Conservation (phyloP, 2,329 filamentous ascomycete species). For the Claviceps citrina region DNA sequence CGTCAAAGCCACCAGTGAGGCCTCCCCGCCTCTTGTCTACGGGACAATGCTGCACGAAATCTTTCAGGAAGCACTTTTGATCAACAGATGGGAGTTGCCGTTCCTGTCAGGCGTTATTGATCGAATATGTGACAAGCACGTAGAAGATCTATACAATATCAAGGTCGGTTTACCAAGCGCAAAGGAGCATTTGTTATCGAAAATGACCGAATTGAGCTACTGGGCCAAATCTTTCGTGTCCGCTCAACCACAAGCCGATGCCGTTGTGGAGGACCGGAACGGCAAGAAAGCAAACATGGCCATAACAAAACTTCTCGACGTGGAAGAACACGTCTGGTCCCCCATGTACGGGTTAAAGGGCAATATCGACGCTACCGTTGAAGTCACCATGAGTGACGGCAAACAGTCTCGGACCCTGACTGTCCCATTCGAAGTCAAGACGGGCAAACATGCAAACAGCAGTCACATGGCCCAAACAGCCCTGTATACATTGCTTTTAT, state of each 20-base stretch:
- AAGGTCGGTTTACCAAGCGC: constrained; percentile 59
- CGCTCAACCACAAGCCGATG: constrained; percentile 50
- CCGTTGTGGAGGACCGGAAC: constrained; percentile 64
- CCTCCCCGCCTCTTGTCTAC: constrained; percentile 71
- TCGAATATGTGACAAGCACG: constrained; percentile 54
- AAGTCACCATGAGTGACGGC: constrained; percentile 65
- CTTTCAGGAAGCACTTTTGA: constrained; percentile 77
- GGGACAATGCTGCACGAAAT: constrained; percentile 89
- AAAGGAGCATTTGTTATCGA: constrained; percentile 64
- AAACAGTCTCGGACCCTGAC: constrained; percentile 54
- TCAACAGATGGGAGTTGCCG: constrained; percentile 60
- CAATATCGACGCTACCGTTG: constrained; percentile 92
- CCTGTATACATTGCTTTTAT: constrained; percentile 80
- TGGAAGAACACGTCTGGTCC: constrained; percentile 97
- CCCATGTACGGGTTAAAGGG: constrained; percentile 95
- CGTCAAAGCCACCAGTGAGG: constrained; percentile 75
- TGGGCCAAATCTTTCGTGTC: constrained; percentile 79
- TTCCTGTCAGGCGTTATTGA: constrained; percentile 56
- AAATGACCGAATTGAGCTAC: constrained; percentile 62
- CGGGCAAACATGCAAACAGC: constrained; percentile 67
- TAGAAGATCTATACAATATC: constrained; percentile 83
- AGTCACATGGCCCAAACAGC: constrained; percentile 87
- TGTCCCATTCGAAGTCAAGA: constrained; percentile 91
- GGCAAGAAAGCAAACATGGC: constrained; percentile 65
- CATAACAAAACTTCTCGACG: constrained; percentile 84